Evolutionary conservation across 2,329 filamentous ascomycete genomes (phyloP), one percentile per base, ranked within the genome.

Genomic region (Pseudopyrenochaeta lycopersici): DNA sequence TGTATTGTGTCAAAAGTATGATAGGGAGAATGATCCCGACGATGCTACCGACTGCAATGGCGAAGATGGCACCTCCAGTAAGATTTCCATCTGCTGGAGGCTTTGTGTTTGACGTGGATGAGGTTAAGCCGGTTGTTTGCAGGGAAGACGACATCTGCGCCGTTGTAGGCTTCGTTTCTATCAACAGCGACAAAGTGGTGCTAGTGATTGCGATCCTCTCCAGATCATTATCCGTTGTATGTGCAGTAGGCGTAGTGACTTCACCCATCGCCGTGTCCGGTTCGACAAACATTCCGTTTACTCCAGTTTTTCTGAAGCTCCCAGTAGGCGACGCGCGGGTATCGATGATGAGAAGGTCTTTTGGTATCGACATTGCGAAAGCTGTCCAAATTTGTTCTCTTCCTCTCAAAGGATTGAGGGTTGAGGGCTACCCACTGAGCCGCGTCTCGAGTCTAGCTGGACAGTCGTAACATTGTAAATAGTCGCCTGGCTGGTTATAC

Each of bases 21-120:
- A 52, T 32, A n/a, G 47, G 43, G 31, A 52, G 9, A 15, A 44
- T 15, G 9, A 57, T 6, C 3, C 41, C 42, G 36, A 47, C 14
- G 21, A 46, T 39, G 35, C 41, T 41, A 30, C 42, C 42, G 27
- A 57, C 4, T 5, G 35, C 35, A n/a, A 57, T 48, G 12, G 17
- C 46, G 17, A 44, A 33, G 5, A 55, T 38, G 32, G 40, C 38
- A 27, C 43, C 39, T 20, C 33, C 33, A 7, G 48, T 29, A 9
- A 40, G 14, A 3, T 12, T 44, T 5, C 31, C 0, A 7, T 11
- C 27, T 33, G 38, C 9, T 3, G 31, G 32, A 18, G 47, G 2
- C 17, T 27, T 18, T 14, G 20, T 39, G 17, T 23, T 18, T 21
- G 32, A 21, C 32, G 44, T 29, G 32, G 33, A 29, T 11, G 21